Evolutionary conservation across 108 stramenopile genomes (phyloP), one percentile per base, ranked within the genome.

Genomic region (Skeletonema potamos): DNA sequence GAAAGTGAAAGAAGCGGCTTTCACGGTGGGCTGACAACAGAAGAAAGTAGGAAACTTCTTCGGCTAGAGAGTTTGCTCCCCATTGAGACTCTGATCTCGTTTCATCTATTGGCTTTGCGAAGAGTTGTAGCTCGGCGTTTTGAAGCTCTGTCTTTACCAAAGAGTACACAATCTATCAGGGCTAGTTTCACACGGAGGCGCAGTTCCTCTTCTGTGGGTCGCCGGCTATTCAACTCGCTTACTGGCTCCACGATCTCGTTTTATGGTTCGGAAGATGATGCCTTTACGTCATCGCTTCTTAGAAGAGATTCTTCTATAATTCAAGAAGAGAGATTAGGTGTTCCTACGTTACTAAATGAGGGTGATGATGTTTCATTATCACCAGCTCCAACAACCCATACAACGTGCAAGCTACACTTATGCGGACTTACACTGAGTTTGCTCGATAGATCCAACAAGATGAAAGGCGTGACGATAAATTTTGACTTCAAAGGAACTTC

Each of bases 81-180:
- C 4, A 84, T 93, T 36, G 92, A 93, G 71, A 80, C 88, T 10
- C 64, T 93, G 39, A 34, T 86, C 28, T 76, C 89, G 17, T 93
- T 90, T 66, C 92, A 93, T 73, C 64, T 93, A n/a, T 41, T 89
- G 1, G 89, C 92, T 13, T 77, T 90, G 39, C 81, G 92, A n/a
- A 68, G 62, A 36, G 80, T 82, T 34, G 72, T 81, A 68, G 57
- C 59, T 22, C 27, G 29, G 2, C 66, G 74, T 8, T 62, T 60
- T 32, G 46, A 18, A 37, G 28, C 43, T 10, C 56, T 15, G 29
- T 57, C 36, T 2, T 13, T 33, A 26, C 55, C 37, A 13, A 22
- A 30, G 22, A 56, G 55, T 3, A 24, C 22, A 39, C 20, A 26
- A 36, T 33, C 54, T 3, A 26, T 24, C 20, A 26, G 10, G 37